Percentiles rank a stretch among this genome's conserved stretches.
phyloP scores from a whole-genome alignment of 495 filamentous ascomycete species.

The Durotheca rogersii region DNA sequence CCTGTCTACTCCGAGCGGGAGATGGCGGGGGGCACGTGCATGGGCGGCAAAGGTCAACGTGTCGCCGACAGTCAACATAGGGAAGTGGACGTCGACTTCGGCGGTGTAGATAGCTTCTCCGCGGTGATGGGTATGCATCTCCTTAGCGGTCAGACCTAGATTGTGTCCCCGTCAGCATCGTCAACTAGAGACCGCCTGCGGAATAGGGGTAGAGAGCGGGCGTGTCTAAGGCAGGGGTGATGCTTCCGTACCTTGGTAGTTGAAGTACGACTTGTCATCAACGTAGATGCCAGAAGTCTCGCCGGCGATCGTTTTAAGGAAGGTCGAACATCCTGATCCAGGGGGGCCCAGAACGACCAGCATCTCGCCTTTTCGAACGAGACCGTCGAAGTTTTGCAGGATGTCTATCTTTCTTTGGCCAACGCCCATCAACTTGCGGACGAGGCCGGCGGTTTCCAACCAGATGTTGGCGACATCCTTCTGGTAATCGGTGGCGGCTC shows the following conservation, averaged over 20 bases:
- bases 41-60: conserved; percentile 76
- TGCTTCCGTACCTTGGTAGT: conserved; percentile 63
- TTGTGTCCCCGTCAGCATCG: conserved; percentile 5
- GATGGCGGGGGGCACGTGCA: conserved; percentile 63
- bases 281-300: conserved; percentile 73
- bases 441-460: conserved; percentile 52
- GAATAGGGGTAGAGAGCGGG: too few species aligned
- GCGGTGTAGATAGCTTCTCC: conserved; percentile 82
- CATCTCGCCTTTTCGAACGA: conserved; percentile 79
- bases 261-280: conserved; percentile 63
- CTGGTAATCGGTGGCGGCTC: conserved; percentile 76
- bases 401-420: conserved; percentile 71
- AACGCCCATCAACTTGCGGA: conserved; percentile 51
- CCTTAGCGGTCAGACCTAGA: conserved; percentile 56
- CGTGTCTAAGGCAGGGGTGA: too few species aligned
- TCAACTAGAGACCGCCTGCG: too few species aligned
- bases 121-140: conserved; percentile 67
- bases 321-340: conserved; percentile 75
- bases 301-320: conserved; percentile 77
- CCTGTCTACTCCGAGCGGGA: conserved; percentile 60
- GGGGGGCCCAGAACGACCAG: conserved; percentile 75
- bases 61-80: conserved; percentile 76
- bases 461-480: conserved; percentile 69
- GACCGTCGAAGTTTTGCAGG: conserved; percentile 72
- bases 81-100: conserved; percentile 80